Evolutionary conservation across 2,329 filamentous ascomycete species (phyloP).

Genomic region (Ascochyta viciae-villosae): DNA sequence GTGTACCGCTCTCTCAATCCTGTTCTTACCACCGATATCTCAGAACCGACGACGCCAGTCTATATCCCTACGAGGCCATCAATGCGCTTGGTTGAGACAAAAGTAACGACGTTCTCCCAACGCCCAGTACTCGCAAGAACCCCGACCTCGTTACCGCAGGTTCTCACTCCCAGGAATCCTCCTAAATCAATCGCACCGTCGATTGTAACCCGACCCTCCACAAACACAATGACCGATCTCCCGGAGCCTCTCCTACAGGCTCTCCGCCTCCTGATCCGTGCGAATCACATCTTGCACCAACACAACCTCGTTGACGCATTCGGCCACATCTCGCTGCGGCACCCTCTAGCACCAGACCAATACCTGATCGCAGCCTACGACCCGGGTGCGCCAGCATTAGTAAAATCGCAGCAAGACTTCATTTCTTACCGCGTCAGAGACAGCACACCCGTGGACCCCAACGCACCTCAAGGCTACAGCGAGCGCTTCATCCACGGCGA

Average conservation of each 20-base stretch:
- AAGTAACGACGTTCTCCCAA: not conserved
- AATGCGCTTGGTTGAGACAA: not conserved
- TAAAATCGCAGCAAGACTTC: constrained; percentile 54
- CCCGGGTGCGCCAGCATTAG: constrained; percentile 55
- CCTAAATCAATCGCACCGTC: constrained; percentile 12
- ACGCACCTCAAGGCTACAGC: constrained; percentile 47
- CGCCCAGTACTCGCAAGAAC: constrained; percentile 7
- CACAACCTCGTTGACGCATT: constrained; percentile 61
- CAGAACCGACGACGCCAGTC: constrained; percentile 14
- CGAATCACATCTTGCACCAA: constrained; percentile 59
- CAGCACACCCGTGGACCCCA: constrained; percentile 51
- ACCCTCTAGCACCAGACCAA: constrained; percentile 52
- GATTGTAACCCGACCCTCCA: constrained; percentile 1
- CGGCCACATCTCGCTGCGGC: constrained; percentile 60
- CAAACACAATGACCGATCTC: constrained; percentile 9
- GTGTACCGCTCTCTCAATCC: constrained; percentile 4
- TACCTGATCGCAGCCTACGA: constrained; percentile 59
- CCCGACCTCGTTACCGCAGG: constrained; percentile 9
- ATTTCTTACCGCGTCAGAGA: constrained; percentile 56
- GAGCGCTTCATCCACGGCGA: constrained; percentile 55
- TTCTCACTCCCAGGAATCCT: constrained; percentile 4
- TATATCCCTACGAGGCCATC: constrained; percentile 8
- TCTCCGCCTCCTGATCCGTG: constrained; percentile 34
- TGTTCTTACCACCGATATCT: constrained; percentile 4
- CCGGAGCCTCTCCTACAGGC: constrained; percentile 24